Evolutionary conservation across 805 yeast species (phyloP).

Genomic region (Zygosaccharomyces kombuchaensis): DNA sequence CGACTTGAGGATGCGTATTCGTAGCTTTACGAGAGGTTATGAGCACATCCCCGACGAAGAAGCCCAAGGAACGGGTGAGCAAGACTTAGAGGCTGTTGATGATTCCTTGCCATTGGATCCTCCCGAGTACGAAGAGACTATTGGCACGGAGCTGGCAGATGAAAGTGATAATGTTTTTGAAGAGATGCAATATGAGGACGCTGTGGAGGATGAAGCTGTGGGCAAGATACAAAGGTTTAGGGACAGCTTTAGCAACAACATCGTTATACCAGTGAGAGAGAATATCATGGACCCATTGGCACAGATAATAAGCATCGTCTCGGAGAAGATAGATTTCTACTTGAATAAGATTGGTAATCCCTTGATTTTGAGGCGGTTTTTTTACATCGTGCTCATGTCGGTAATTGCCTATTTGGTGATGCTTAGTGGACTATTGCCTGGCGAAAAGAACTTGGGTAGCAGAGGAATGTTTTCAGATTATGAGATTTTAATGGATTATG

Average conservation of each 20-base stretch:
- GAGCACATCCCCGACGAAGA: slow-evolving; percentile 17
- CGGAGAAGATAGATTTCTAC: slow-evolving; percentile 49
- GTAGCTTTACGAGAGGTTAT: slow-evolving; percentile 11
- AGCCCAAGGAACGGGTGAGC: slow-evolving; percentile 1
- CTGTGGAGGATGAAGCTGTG: slow-evolving; percentile 34
- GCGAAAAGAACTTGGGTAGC: slow-evolving; percentile 35
- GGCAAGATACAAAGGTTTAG: slow-evolving; percentile 19
- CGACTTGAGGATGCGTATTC: slow-evolving; percentile 8
- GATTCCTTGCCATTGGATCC: slow-evolving; percentile 32
- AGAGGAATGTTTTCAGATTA: slow-evolving; percentile 65
- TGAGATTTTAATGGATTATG: slow-evolving; percentile 44
- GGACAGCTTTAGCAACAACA: slow-evolving; percentile 26
- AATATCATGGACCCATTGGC: slow-evolving; percentile 47
- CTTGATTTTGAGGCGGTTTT: slow-evolving; percentile 67
- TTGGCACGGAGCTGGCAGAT: slow-evolving; percentile 7
- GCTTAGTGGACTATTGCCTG: slow-evolving; percentile 51
- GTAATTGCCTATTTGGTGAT: slow-evolving; percentile 53
- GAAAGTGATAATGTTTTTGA: slow-evolving; percentile 23
- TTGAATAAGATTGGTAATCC: slow-evolving; percentile 79
- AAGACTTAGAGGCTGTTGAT: not conserved
- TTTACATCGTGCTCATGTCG: slow-evolving; percentile 67
- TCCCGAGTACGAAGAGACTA: slow-evolving; percentile 26
- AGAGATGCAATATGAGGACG: slow-evolving; percentile 14
- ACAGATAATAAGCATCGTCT: slow-evolving; percentile 32
- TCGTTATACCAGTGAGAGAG: slow-evolving; percentile 39